Base-by-base conservation (phyloP, 768 basidiomycete genomes). In the Mycena latifolia region DNA sequence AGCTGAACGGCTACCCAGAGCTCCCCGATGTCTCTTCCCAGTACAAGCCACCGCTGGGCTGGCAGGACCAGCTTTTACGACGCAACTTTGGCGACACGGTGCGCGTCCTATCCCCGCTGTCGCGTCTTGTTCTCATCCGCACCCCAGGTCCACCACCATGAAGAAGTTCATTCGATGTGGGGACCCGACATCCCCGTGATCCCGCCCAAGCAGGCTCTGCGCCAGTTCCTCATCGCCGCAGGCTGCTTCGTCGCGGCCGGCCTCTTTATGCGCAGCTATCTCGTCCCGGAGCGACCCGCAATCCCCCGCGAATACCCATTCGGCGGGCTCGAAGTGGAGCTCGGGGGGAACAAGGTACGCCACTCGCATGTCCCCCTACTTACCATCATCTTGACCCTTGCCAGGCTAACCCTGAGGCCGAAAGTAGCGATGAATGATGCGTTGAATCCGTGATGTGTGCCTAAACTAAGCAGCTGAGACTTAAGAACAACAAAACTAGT, bases 161-260 rank as follows among this genome's bases (percentile, higher is more conserved):
- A 94, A 55, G 94, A 95, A 72, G 80, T 92, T 25, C 77, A 91
- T 61, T 93, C 91, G 39, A 93, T 95, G 91, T 95, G 92, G 92
- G 92, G 93, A 27, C 93, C 93, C 24, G 94, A 95, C 72, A 80
- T 87, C 29, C 86, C 93, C 43, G 83, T 84, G 24, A 79, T 92
- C 15, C 78, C 83, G 15, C 89, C 92, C 27, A 76, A 82, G 9
- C 82, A 76, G 2, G 93, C 94, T 9, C 75, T 91, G 37, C 82
- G 85, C 54, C 91, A 91, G 48, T 91, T 95, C 74, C 70, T 85
- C 15, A 75, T 90, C 55, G 93, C 88, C 0, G 78, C 83, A 22
- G 75, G 84, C 27, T 85, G 85, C n/a, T 92, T 95, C 68, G 81
- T 89, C 45, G 80, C 83, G 4, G 86, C 90, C 65, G 93, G 88